Conservation (phyloP, 2,329 filamentous ascomycete genomes). For the Thielaviopsis ethacetica region DNA sequence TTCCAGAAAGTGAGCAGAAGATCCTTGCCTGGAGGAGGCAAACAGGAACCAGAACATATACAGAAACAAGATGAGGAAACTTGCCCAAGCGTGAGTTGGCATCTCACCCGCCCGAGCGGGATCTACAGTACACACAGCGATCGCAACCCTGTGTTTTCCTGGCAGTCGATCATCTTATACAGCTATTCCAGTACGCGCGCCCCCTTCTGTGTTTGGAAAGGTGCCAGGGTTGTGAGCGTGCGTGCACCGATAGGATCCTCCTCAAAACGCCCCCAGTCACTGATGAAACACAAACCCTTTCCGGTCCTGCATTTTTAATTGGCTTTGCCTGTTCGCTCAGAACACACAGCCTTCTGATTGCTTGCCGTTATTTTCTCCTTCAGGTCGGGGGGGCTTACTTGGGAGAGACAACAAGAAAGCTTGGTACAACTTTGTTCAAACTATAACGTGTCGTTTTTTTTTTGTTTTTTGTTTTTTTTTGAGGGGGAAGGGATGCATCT, state of each 20-base stretch:
- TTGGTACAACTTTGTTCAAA: too few species aligned
- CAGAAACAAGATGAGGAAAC: neutral
- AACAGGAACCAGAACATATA: neutral
- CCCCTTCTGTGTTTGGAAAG: neutral
- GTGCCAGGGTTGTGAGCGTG: neutral
- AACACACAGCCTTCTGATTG: neutral
- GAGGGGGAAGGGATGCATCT: too few species aligned
- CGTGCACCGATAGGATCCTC: neutral
- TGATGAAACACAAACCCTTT: neutral
- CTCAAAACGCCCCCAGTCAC: neutral
- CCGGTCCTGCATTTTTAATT: neutral
- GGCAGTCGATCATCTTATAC: neutral
- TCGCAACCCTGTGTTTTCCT: neutral
- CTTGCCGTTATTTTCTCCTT: neutral
- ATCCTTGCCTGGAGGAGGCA: neutral
- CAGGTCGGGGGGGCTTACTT: too few species aligned
- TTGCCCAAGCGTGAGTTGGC: neutral
- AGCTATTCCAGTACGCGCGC: too few species aligned
- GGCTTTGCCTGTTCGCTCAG: neutral
- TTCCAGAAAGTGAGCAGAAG: neutral
- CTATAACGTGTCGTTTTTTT: too few species aligned
- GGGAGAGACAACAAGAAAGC: too few species aligned
- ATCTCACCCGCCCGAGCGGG: neutral
- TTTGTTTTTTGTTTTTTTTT: too few species aligned
- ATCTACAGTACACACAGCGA: neutral